Evolutionary conservation across 306 rosid genomes (phyloP), one percentile per base, ranked within the genome.

Genomic region (Vigna nakashimae): DNA sequence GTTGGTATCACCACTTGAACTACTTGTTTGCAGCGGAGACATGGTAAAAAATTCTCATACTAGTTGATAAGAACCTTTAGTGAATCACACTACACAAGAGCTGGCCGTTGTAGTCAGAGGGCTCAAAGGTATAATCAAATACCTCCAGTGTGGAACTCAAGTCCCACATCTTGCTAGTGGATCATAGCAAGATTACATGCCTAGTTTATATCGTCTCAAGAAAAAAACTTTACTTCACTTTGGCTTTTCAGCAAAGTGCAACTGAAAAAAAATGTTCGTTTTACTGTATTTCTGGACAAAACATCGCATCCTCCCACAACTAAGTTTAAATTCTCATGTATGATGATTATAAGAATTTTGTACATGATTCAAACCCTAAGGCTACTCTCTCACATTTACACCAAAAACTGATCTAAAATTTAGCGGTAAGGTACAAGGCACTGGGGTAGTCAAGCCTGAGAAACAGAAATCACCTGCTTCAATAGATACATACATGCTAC

Each of bases 401-500:
- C 22, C 58, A 56, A 68, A n/a, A 36, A 57, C 45, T 68, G 20
- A 68, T 57, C 70, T 32, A 36, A 46, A 69, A 78, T 46, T 17
- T 28, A 42, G 9, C 26, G n/a, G 43, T 36, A 63, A 71, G 51
- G 71, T 36, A 51, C 48, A 34, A 78, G 24, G 53, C 32, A 30
- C n/a, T 24, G 26, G 28, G 64, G 32, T 10, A 48, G 53, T 34
- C 50, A 53, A 60, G 62, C n/a, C 59, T n/a, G 55, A 60, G 17
- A 70, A 60, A 79, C 64, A 38, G 40, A 80, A 65, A 55, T 51
- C 69, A 17, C 42, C 65, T 52, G 51, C 57, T 52, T 46, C n/a
- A 48, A 50, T 20, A 59, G 60, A 79, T 70, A 16, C 62, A 7
- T 38, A 38, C 10, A 38, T 11, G 46, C 72, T 26, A 26, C 28